phyloP scores from a whole-genome alignment of 345 rosid genomes.

The Populus pruinosa region DNA sequence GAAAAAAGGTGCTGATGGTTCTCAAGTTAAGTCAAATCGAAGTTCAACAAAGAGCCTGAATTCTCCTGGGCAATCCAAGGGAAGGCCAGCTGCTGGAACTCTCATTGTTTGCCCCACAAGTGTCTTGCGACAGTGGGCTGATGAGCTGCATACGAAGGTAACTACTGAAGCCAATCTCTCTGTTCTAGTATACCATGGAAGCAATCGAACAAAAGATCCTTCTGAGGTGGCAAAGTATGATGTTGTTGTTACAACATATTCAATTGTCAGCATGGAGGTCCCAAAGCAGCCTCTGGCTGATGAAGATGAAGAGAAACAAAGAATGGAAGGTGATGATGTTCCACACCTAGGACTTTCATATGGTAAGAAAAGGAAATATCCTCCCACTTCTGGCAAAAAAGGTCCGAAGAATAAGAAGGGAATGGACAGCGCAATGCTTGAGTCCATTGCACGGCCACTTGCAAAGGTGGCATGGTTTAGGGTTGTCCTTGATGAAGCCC shows the following conservation, averaged over 20 bases:
- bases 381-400: conserved; percentile 49
- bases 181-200: conserved; percentile 87
- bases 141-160: conserved; percentile 79
- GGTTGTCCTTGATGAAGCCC: conserved; percentile 96
- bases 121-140: conserved; percentile 93
- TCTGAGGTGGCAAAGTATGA: conserved; percentile 76
- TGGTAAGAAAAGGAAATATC: conserved; percentile 56
- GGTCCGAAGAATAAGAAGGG: conserved; percentile 54
- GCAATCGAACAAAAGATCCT: conserved; percentile 86
- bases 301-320: conserved; percentile 56
- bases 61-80: conserved; percentile 39
- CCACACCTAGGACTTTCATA: conserved; percentile 33
- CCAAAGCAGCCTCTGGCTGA: conserved; percentile 78
- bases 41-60: conserved; percentile 13
- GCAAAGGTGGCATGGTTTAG: conserved; percentile 95
- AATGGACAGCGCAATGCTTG: conserved; percentile 36
- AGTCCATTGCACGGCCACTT: conserved; percentile 69
- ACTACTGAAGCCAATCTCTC: conserved; percentile 58
- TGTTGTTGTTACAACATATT: conserved; percentile 90
- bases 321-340: conserved; percentile 38
- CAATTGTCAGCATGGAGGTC: conserved; percentile 97
- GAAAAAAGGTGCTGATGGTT: conserved; percentile 27
- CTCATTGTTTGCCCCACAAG: conserved; percentile 98
- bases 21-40: conserved; percentile 24
- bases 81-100: conserved; percentile 94